phyloP scores from a whole-genome alignment of 345 rosid species.

The Eucalyptus grandis region DNA sequence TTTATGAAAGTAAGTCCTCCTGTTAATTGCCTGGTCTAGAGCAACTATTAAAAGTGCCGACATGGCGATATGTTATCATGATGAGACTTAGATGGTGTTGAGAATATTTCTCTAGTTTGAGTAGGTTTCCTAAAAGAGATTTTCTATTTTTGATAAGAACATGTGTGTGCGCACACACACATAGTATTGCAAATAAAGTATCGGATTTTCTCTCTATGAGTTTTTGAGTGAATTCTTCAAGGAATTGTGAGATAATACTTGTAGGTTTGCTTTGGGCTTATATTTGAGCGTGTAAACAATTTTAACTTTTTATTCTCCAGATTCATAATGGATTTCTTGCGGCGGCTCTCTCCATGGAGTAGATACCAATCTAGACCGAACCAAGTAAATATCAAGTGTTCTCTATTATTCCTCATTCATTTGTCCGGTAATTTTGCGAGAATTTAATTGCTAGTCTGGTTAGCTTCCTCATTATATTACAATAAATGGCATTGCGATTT shows the following conservation, averaged over 20 bases:
- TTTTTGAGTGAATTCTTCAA: background rate
- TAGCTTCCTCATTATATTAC: no score
- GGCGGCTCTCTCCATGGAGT: no score
- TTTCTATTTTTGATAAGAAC: no score
- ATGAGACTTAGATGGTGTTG: background rate
- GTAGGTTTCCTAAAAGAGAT: background rate
- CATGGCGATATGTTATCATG: background rate
- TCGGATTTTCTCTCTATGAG: background rate
- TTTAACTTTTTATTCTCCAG: no score
- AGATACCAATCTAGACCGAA: no score
- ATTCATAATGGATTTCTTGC: no score
- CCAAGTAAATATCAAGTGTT: no score
- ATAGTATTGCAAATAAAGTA: no score
- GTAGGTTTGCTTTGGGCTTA: background rate
- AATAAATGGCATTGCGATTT: no score
- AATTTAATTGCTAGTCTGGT: no score
- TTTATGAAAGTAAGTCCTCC: background rate
- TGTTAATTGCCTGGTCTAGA: rapidly evolving
- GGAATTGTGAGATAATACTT: background rate
- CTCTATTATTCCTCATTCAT: no score
- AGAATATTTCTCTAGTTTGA: background rate
- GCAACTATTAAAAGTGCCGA: rapidly evolving
- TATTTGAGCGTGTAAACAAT: background rate
- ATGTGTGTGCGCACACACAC: no score
- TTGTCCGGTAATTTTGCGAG: rapidly evolving